Evolutionary conservation across 2,329 filamentous ascomycete genomes (phyloP).

Genomic region (Scedosporium apiospermum): DNA sequence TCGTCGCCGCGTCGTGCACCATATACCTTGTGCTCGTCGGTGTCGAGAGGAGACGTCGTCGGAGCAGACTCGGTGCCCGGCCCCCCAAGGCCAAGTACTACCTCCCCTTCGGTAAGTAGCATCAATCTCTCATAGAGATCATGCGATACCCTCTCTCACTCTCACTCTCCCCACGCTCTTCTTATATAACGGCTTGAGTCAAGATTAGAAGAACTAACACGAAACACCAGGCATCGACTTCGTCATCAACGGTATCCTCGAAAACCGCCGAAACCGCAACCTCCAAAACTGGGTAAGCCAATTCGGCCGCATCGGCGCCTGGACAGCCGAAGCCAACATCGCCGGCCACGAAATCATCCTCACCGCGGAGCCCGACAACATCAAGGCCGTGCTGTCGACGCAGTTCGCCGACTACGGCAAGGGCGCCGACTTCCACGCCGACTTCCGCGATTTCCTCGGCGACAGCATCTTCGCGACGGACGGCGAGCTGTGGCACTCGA

Average conservation of each 20-base stretch:
- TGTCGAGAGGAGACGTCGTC: constrained; percentile 32
- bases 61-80: constrained; percentile 35
- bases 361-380: constrained; percentile 78
- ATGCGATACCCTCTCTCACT: constrained; percentile 11
- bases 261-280: constrained; percentile 43
- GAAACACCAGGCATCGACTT: constrained; percentile 48
- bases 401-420: constrained; percentile 83
- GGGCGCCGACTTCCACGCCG: constrained; percentile 61
- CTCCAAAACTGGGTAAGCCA: constrained; percentile 50
- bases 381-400: constrained; percentile 81
- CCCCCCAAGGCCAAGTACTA: constrained; percentile 24
- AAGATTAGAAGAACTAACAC: background rate
- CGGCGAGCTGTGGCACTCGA: constrained; percentile 67
- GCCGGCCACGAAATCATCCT: constrained; percentile 54
- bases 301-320: constrained; percentile 33
- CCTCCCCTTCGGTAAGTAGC: constrained; percentile 17
- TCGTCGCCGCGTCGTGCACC: constrained; percentile 25
- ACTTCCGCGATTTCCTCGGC: constrained; percentile 69
- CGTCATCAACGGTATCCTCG: constrained; percentile 44
- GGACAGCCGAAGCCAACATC: constrained; percentile 51
- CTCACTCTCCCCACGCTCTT: background rate
- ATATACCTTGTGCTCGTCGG: constrained; percentile 26
- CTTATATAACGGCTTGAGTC: background rate
- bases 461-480: constrained; percentile 76
- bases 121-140: constrained; percentile 28